Evolutionary conservation across 306 rosid species (phyloP), one percentile per base, ranked within the genome.

Genomic region (Calophaca sinica): DNA sequence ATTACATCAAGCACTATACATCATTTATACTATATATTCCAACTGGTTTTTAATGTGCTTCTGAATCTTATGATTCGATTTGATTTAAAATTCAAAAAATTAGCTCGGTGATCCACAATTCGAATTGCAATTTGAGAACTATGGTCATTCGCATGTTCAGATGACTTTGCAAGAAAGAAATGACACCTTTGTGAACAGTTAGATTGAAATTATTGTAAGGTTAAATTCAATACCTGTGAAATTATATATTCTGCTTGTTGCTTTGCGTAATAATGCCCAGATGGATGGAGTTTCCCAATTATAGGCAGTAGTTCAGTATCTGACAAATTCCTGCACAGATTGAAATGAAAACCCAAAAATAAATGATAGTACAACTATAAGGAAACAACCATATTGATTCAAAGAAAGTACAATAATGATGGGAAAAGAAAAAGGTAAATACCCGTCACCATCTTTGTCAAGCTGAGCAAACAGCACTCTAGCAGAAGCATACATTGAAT

Each of bases 401-500:
- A 53, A 53, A 12, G 42, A 68, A 62, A 39, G 26, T 33, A 51
- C 32, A 77, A 71, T 49, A 29, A 44, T 28, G 63, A 70, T 46
- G 26, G 74, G 68, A 74, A 31, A 69, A 10, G 41, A 33, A 51
- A 61, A 61, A 61, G 75, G 61, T 20, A 5, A 32, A 77, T 89
- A 94, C 98, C 97, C 86, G 29, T 94, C 98, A n/a, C 85, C 86
- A 72, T 91, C 98, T 87, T 83, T 86, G 85, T 94, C 98, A 62
- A 94, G 94, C 81, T 79, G 91, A 61, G 90, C 42, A 82, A 91
- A 94, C 90, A 94, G 72, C 55, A 38, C 58, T 84, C 79, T 86
- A 59, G 96, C 97, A 1, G 96, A 94, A 73, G 82, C 83, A 77
- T 91, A 91, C 85, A 76, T 76, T 51, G 93, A 77, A 73, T 84